A percentile compares a stretch with the other conserved stretches of the same genome.
Evolutionary conservation across 805 yeast species (phyloP).

Genomic region (Candida mattraensis): DNA sequence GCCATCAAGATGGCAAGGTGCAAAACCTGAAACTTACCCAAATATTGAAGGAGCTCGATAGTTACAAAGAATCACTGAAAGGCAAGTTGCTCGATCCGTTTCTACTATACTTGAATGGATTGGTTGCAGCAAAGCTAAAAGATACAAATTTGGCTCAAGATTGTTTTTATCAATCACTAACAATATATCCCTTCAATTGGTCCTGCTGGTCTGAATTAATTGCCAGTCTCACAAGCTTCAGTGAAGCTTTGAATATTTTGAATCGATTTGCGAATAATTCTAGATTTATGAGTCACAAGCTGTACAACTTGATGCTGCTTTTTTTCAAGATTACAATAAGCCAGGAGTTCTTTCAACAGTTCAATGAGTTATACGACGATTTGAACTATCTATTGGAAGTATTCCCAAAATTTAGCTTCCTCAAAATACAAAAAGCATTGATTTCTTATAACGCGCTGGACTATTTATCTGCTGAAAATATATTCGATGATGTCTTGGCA

Average conservation of each 20-base stretch:
- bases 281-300: constrained; percentile 30
- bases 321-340: constrained; percentile 66
- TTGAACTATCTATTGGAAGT: constrained; percentile 48
- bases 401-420: constrained; percentile 73
- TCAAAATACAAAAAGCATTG: constrained; percentile 80
- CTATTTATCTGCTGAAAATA: constrained; percentile 71
- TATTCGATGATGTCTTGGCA: constrained; percentile 72
- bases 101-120: constrained; percentile 70
- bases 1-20: constrained; percentile 36
- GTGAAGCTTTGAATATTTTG: constrained; percentile 51
- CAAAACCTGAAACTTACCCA: constrained; percentile 31
- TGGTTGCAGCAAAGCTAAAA: constrained; percentile 61
- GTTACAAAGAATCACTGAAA: constrained; percentile 21
- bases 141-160: constrained; percentile 61
- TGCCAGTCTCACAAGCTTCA: constrained; percentile 57
- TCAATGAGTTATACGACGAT: constrained; percentile 48
- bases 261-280: constrained; percentile 39
- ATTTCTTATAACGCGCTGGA: constrained; percentile 83
- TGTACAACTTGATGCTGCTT: constrained; percentile 32
- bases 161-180: constrained; percentile 58
- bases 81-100: constrained; percentile 48
- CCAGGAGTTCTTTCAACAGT: constrained; percentile 79
- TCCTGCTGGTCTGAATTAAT: constrained; percentile 85
- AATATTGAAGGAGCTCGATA: constrained; percentile 45
- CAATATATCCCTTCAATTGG: constrained; percentile 85